Conservation (phyloP, 768 basidiomycete species). For the Mycena pura region DNA sequence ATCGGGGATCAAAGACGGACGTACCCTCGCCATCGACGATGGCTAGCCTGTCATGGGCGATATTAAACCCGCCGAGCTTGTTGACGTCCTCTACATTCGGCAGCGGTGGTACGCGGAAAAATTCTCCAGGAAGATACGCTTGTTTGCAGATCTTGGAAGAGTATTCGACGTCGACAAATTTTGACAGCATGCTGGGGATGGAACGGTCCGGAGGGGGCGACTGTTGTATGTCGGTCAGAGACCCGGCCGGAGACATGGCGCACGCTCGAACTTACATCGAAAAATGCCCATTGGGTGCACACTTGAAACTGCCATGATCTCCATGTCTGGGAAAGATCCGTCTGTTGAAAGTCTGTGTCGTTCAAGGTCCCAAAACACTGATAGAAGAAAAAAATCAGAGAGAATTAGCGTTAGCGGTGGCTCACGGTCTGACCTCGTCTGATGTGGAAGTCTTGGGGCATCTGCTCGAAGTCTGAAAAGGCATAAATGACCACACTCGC, state of each 20-base stretch:
- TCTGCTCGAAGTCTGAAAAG: slow-evolving; percentile 14
- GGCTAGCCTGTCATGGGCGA: slow-evolving; percentile 20
- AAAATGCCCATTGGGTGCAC: slow-evolving; percentile 96
- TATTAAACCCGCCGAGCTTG: slow-evolving; percentile 19
- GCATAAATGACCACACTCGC: not conserved
- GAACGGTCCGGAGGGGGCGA: not conserved
- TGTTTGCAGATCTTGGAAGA: slow-evolving; percentile 22
- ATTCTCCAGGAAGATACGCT: slow-evolving; percentile 18
- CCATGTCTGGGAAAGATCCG: slow-evolving; percentile 76
- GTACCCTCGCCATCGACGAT: slow-evolving; percentile 20
- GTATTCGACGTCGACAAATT: slow-evolving; percentile 61
- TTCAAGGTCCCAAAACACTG: slow-evolving; percentile 90
- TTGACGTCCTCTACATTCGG: slow-evolving; percentile 19
- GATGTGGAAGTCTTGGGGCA: slow-evolving; percentile 14
- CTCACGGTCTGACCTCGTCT: slow-evolving; percentile 15
- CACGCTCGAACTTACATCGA: slow-evolving; percentile 58
- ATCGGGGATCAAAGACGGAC: slow-evolving; percentile 2
- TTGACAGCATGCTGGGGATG: slow-evolving; percentile 62
- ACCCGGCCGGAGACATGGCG: slow-evolving; percentile 2
- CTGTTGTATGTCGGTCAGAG: slow-evolving; percentile 3
- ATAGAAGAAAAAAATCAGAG: slow-evolving; percentile 5
- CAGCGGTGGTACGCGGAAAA: slow-evolving; percentile 14
- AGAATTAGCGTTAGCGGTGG: slow-evolving; percentile 15
- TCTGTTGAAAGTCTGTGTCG: slow-evolving; percentile 66
- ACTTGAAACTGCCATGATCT: slow-evolving; percentile 89